Percentiles rank a stretch among this genome's conserved stretches.
phyloP scores from a whole-genome alignment of 2,329 filamentous ascomycete species.

The Anthostomella pinea region DNA sequence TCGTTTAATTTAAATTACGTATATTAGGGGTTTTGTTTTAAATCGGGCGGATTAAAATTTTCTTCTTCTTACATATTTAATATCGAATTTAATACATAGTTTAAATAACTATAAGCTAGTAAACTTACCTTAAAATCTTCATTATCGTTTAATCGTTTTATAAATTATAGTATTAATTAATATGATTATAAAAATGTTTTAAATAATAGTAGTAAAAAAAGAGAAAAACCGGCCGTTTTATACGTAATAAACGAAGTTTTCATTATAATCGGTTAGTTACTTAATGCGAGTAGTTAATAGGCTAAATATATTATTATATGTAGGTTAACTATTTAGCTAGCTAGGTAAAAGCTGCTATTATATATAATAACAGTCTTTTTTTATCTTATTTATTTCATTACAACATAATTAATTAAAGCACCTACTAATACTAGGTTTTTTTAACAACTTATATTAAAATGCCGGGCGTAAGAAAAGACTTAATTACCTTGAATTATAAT shows the following conservation, averaged over 20 bases:
- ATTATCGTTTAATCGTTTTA: background rate
- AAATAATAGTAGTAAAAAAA: conserved; percentile 1
- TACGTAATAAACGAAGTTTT: no score
- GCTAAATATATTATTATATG: background rate
- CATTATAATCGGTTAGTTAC: background rate
- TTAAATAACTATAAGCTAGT: background rate
- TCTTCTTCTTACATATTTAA: background rate
- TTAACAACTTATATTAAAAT: background rate
- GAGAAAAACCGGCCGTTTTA: no score
- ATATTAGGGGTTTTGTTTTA: background rate
- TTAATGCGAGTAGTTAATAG: background rate
- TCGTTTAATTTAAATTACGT: background rate
- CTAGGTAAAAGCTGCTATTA: background rate
- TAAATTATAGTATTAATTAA: background rate
- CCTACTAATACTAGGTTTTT: background rate
- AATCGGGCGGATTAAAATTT: no score
- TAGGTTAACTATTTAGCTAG: background rate
- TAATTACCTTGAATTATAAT: background rate
- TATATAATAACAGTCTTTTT: background rate
- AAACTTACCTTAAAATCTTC: background rate
- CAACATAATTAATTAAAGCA: background rate
- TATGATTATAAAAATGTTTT: background rate
- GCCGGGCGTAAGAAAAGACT: no score
- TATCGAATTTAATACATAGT: background rate
- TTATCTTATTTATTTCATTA: no score